Base-by-base conservation (phyloP, 768 basidiomycete genomes). In the Arthromyces matolae region DNA sequence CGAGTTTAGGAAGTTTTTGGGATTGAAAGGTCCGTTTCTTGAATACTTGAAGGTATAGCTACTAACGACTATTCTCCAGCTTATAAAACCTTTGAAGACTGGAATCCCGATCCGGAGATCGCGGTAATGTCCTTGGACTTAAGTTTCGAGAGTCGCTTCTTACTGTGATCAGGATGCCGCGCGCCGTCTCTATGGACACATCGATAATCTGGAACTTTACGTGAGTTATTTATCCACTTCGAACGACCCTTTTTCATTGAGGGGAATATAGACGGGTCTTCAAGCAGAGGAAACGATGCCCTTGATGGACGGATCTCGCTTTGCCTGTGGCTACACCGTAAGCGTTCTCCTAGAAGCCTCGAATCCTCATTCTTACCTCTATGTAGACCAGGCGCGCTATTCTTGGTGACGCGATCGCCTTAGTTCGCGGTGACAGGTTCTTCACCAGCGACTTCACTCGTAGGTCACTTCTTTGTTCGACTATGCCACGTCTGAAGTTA, bases 391-490 rank as follows among this genome's bases (percentile, higher is more conserved):
- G 72, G 34, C 62, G 76, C 19, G 75, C 73, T 6, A 70, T 80
- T 23, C 69, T 81, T 3, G 74, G 71, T 5, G 79, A 81, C 49
- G 78, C 79, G 12, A 74, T 79, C 35, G 68, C 73, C 12, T 64
- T 81, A 34, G 38, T 77, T 45, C 71, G 78, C 34, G 78, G 78
- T 0, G 77, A 81, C 53, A 57, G 77, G 41, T 80, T 75, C 60
- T 73, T 68, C 51, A 80, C 78, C 6, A 73, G 67, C 10, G 73
- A 77, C 56, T 76, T 74, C 55, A 78, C 72, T 5, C 75, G 73
- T 75, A 51, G 34, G 70, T 57, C 9, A 12, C 9, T 16, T 4
- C 16, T 10, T 3, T 28, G n/a, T 18, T 27, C 37, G 18, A n/a
- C 37, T 24, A 9, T n/a, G 24, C 6, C 16, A 25, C 23, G 28